These are phyloP conservation scores for Lagerstroemia speciosa DNA, from an alignment of 345 rosid genomes.

Conservation along the genomic window DNA sequence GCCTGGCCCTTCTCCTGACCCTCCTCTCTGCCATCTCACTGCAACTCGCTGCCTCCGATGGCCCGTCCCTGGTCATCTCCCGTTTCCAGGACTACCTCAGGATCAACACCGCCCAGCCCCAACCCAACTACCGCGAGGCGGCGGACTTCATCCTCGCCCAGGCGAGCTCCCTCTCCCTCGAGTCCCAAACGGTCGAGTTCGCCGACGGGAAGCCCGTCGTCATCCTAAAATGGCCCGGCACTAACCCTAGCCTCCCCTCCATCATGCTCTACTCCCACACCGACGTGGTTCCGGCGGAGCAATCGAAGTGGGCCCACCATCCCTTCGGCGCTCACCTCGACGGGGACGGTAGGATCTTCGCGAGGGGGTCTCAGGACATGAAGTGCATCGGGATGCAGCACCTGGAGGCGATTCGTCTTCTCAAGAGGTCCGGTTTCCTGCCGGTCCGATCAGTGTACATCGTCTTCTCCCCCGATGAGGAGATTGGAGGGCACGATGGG, in stretches of 20 bases:
- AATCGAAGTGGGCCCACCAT: constrained; percentile 64
- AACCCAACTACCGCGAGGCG: constrained; percentile 52
- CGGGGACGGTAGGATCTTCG: constrained; percentile 56
- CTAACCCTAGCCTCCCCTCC: constrained; percentile 53
- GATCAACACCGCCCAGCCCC: constrained; percentile 85
- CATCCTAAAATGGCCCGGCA: constrained; percentile 75
- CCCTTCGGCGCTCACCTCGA: constrained; percentile 76
- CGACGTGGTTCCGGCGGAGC: constrained; percentile 83
- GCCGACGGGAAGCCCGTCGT: constrained; percentile 59
- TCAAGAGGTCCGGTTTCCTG: constrained; percentile 48
- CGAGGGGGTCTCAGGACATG: constrained; percentile 97
- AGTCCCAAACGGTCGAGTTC: constrained; percentile 48
- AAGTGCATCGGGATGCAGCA: constrained; percentile 97
- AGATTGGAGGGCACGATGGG: constrained; percentile 91
- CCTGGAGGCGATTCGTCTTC: constrained; percentile 69
- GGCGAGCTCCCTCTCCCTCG: constrained; percentile 59
- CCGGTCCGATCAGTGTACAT: constrained; percentile 70
- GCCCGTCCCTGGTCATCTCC: constrained; percentile 29
- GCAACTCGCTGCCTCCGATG: constrained; percentile 6
- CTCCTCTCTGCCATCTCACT: background rate
- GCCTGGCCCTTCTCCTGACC: background rate
- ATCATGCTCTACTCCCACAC: constrained; percentile 90
- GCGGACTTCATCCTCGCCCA: constrained; percentile 53
- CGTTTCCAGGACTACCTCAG: constrained; percentile 84
- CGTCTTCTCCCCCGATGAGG: constrained; percentile 84